Evolutionary conservation across 371 early-diverging fungal species (phyloP).

Genomic region (Lichtheimia ramosa): DNA sequence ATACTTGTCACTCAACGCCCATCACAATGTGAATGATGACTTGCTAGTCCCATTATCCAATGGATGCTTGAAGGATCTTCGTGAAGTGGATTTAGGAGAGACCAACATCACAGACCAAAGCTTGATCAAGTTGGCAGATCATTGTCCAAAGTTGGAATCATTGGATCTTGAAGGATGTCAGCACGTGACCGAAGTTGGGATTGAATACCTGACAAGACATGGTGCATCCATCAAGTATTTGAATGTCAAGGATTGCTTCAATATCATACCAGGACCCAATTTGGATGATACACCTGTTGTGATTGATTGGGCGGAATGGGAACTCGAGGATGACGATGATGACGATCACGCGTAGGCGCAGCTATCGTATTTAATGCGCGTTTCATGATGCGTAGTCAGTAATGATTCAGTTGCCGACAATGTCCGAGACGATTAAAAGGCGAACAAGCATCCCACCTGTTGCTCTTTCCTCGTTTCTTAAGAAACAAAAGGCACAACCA

Average conservation of each 20-base stretch:
- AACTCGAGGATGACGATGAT: not conserved
- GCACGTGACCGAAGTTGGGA: not conserved
- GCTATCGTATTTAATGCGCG: not conserved
- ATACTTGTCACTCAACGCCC: no score
- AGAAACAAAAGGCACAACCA: constrained; percentile 9
- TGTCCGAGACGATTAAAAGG: not conserved
- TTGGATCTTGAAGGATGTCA: not conserved
- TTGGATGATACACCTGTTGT: not conserved
- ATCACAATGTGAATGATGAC: not conserved
- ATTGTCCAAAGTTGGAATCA: not conserved
- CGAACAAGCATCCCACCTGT: not conserved
- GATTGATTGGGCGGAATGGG: not conserved
- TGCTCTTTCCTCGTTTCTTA: not conserved
- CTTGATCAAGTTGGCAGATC: not conserved
- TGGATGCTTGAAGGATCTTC: not conserved
- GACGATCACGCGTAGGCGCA: no score
- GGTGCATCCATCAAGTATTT: not conserved
- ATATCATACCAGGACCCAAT: not conserved
- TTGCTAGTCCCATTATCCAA: not conserved
- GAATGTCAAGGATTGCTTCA: constrained; percentile 2
- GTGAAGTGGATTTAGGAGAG: not conserved
- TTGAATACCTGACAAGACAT: not conserved
- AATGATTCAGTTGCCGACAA: not conserved
- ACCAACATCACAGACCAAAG: not conserved
- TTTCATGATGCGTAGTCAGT: not conserved